Conservation (phyloP, 139 green algal genomes). For the Tetraselmis chui region DNA sequence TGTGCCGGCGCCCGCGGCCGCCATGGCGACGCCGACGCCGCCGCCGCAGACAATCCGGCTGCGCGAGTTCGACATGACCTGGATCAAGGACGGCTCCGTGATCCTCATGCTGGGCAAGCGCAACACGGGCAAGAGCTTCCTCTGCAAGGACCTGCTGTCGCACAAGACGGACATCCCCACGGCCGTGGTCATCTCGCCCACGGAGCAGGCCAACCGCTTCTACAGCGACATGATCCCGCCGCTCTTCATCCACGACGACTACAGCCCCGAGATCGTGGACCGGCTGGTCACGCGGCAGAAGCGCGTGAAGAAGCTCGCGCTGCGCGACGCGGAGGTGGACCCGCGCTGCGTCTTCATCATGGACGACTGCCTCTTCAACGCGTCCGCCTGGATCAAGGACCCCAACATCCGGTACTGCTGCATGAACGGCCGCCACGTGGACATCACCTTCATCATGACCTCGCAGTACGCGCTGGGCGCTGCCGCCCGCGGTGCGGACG, state of each 20-base stretch:
- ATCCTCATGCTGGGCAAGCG: constrained; percentile 25
- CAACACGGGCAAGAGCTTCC: constrained; percentile 17
- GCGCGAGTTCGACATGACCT: neutral
- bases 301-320: neutral
- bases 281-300: constrained; percentile 15
- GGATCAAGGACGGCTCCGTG: neutral
- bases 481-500: neutral
- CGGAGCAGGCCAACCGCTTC: constrained; percentile 13
- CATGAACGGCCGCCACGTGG: constrained; percentile 19
- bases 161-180: constrained; percentile 14
- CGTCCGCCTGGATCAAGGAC: constrained; percentile 10
- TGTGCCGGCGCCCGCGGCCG: too few species aligned
- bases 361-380: constrained; percentile 22
- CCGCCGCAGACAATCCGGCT: too few species aligned
- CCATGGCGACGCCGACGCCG: too few species aligned
- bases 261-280: neutral
- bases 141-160: constrained; percentile 16
- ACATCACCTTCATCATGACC: constrained; percentile 19
- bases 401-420: neutral
- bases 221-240: constrained; percentile 12
- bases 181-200: constrained; percentile 10
- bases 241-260: constrained; percentile 22
- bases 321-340: neutral
- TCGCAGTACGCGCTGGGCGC: constrained; percentile 20
- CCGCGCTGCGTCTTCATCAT: constrained; percentile 16